A percentile compares a stretch with the other conserved stretches of the same genome.
Evolutionary conservation across 2,329 filamentous ascomycete species (phyloP).

Genomic region (Helminthosporium solani): DNA sequence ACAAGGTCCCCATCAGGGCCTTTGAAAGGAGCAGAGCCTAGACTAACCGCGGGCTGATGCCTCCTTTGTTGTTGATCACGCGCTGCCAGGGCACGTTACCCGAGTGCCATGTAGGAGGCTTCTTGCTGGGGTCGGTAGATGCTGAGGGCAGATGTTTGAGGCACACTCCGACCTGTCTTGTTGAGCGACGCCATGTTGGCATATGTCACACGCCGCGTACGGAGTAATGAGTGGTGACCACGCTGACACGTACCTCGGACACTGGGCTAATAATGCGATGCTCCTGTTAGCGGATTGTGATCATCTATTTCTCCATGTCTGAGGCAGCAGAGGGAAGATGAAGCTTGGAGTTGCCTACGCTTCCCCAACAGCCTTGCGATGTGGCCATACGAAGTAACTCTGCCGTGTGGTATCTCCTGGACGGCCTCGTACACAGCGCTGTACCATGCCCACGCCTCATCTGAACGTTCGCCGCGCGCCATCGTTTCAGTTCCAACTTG

Average conservation of each 20-base stretch:
- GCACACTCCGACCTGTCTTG: constrained; percentile 83
- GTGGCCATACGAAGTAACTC: constrained; percentile 84
- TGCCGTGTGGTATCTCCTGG: constrained; percentile 79
- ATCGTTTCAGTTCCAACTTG: constrained; percentile 44
- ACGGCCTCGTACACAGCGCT: constrained; percentile 73
- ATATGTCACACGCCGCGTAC: constrained; percentile 41
- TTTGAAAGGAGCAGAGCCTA: constrained; percentile 9
- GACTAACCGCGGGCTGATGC: constrained; percentile 77
- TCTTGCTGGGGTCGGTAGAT: constrained; percentile 44
- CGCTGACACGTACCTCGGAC: constrained; percentile 49
- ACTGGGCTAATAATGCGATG: constrained; percentile 42
- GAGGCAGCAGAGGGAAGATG: too few species aligned
- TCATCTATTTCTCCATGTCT: too few species aligned
- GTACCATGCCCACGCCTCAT: constrained; percentile 75
- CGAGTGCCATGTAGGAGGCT: constrained; percentile 61
- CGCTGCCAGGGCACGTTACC: constrained; percentile 91
- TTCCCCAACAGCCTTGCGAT: constrained; percentile 72
- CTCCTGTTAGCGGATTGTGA: constrained; percentile 23
- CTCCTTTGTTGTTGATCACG: constrained; percentile 83
- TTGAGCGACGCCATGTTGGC: constrained; percentile 44
- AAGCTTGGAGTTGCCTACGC: constrained; percentile 55
- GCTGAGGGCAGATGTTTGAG: constrained; percentile 75
- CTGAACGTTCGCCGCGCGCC: constrained; percentile 59
- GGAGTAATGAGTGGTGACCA: constrained; percentile 1
- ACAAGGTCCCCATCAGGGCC: too few species aligned